A percentile compares a stretch with the other conserved stretches of the same genome.
Conservation (phyloP, 495 filamentous ascomycete genomes). For the Talaromyces borbonicus region DNA sequence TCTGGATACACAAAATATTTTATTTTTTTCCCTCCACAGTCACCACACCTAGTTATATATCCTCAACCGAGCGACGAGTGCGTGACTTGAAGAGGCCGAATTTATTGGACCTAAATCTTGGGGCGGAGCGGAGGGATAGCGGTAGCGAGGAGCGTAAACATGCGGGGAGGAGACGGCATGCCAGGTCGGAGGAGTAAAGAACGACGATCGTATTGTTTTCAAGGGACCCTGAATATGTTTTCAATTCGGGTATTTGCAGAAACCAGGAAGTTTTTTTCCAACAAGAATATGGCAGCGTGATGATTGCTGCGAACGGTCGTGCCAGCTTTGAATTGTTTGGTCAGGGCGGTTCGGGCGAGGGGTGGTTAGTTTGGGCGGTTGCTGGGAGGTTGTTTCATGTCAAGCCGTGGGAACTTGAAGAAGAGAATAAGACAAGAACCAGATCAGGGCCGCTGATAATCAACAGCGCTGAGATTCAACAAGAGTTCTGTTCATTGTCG, state of each 20-base stretch:
- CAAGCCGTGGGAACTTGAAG: neutral
- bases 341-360: slow-evolving; percentile 1
- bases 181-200: neutral
- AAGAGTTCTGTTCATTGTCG: neutral
- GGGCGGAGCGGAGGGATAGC: neutral
- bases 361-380: slow-evolving; percentile 3
- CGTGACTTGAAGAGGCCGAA: neutral
- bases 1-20: slow-evolving; percentile 2
- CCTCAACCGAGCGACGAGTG: neutral
- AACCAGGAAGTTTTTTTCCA: too few species aligned
- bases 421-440: too few species aligned
- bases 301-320: too few species aligned
- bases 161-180: slow-evolving; percentile 4
- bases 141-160: slow-evolving; percentile 5
- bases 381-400: slow-evolving; percentile 1
- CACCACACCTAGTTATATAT: neutral
- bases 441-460: too few species aligned
- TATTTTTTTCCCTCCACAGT: too few species aligned
- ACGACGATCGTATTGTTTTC: too few species aligned
- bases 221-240: too few species aligned
- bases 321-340: too few species aligned
- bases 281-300: too few species aligned
- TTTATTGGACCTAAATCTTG: neutral
- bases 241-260: too few species aligned
- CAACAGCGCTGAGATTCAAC: too few species aligned